These are phyloP conservation scores for Backusella morwellensis DNA, from an alignment of 192 early-diverging fungal species.

Conservation along the genomic window DNA sequence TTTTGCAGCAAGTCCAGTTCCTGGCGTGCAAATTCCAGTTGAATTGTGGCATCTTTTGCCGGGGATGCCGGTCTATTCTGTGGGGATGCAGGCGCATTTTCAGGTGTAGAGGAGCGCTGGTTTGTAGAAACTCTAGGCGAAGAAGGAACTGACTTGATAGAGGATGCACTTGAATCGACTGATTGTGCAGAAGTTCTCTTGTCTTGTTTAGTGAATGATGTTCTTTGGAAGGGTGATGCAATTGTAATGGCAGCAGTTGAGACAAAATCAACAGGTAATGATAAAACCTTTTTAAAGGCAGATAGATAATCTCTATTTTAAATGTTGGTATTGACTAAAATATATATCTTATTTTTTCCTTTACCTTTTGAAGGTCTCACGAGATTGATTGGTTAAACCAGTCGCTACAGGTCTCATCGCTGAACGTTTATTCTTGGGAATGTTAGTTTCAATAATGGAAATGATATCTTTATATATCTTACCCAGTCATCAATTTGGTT, in stretches of 20 bases:
- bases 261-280: conserved; percentile 42
- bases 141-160: conserved; percentile 1
- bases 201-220: background rate
- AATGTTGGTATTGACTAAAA: background rate
- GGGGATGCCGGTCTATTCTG: background rate
- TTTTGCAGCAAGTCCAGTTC: conserved; percentile 56
- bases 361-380: conserved; percentile 35
- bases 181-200: background rate
- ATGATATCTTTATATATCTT: background rate
- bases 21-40: conserved; percentile 55
- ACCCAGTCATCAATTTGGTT: conserved; percentile 68
- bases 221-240: conserved; percentile 25
- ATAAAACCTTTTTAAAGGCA: conserved; percentile 51
- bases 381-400: conserved; percentile 25
- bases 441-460: background rate
- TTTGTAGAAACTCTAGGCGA: background rate
- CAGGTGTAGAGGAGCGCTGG: background rate
- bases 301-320: conserved; percentile 46
- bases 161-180: conserved; percentile 2
- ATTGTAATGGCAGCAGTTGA: conserved; percentile 35
- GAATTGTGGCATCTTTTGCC: conserved; percentile 46
- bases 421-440: conserved; percentile 7
- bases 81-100: background rate
- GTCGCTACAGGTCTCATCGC: background rate
- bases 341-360: background rate